Percentiles rank a stretch among this genome's conserved stretches.
These are phyloP conservation scores for Jacaranda copaia DNA, from an alignment of 257 asterid species.

Conservation along the genomic window DNA sequence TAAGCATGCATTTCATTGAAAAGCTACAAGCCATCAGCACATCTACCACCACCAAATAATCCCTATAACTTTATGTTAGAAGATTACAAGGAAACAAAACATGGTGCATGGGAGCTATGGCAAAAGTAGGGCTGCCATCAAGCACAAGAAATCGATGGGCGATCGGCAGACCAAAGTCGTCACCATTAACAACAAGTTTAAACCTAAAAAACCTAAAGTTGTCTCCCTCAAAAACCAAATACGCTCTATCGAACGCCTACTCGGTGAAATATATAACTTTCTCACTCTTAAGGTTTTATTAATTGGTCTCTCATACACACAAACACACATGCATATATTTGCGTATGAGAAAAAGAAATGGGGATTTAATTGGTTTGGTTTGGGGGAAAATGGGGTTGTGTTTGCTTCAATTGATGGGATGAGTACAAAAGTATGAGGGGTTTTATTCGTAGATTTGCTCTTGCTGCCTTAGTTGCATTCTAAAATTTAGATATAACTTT, in stretches of 20 bases:
- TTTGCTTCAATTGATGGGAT: constrained; percentile 28
- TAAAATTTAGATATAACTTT: not conserved
- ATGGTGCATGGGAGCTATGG: constrained; percentile 93
- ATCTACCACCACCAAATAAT: too few relatives aligned
- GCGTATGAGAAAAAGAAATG: too few relatives aligned
- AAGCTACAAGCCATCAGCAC: too few relatives aligned
- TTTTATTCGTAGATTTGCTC: not conserved
- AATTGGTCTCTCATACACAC: not conserved
- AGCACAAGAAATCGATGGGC: constrained; percentile 51
- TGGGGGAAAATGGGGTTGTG: not conserved
- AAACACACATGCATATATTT: not conserved
- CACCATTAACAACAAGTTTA: constrained; percentile 67
- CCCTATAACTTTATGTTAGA: too few relatives aligned
- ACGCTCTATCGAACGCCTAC: constrained; percentile 89
- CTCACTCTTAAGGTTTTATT: constrained; percentile 9
- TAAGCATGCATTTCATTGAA: too few relatives aligned
- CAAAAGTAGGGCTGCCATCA: constrained; percentile 60
- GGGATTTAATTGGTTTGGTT: constrained; percentile 23
- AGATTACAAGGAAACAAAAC: not conserved
- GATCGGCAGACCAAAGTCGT: constrained; percentile 66
- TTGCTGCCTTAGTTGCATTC: not conserved
- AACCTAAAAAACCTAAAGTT: constrained; percentile 63
- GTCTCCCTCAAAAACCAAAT: constrained; percentile 88
- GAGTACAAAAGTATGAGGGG: not conserved
- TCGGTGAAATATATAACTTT: constrained; percentile 69